Evolutionary conservation across 208 protist species (phyloP).

Genomic region (Histomonas meleagridis): DNA sequence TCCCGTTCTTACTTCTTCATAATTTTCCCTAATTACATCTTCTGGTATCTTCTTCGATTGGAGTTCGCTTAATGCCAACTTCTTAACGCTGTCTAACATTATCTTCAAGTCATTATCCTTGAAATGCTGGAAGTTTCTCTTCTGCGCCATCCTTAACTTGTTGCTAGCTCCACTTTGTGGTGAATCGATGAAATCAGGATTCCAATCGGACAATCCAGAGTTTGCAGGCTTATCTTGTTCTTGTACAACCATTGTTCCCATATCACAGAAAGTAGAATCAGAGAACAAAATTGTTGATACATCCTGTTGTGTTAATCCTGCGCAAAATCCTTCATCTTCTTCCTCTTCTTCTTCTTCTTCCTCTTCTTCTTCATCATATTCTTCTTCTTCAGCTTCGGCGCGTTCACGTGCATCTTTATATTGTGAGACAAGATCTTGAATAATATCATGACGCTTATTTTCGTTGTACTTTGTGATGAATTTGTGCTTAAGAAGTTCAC

Average conservation of each 20-base stretch:
- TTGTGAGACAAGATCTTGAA: not conserved
- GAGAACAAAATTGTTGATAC: not conserved
- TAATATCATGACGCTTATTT: not conserved
- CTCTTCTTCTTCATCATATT: not conserved
- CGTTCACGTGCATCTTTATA: not conserved
- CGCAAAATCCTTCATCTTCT: not conserved
- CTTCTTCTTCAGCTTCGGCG: not conserved
- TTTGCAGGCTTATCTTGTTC: not conserved
- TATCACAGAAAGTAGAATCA: not conserved
- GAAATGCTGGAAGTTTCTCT: not conserved
- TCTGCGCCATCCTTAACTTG: not conserved
- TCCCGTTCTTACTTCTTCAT: not conserved
- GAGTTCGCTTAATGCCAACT: not conserved
- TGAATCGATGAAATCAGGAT: not conserved
- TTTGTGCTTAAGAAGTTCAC: not conserved
- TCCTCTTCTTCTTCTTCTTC: not conserved
- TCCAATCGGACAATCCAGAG: not conserved
- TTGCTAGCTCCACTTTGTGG: not conserved
- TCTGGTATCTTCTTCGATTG: not conserved
- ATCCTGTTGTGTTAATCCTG: not conserved
- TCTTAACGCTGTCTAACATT: not conserved
- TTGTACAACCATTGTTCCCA: slow-evolving; percentile 23
- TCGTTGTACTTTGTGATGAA: not conserved
- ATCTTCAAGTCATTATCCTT: not conserved
- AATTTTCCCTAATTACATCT: not conserved